These are phyloP conservation scores for Bothriochloa decipiens DNA, from an alignment of 176 grass and related monocot genomes.

Conservation along the genomic window DNA sequence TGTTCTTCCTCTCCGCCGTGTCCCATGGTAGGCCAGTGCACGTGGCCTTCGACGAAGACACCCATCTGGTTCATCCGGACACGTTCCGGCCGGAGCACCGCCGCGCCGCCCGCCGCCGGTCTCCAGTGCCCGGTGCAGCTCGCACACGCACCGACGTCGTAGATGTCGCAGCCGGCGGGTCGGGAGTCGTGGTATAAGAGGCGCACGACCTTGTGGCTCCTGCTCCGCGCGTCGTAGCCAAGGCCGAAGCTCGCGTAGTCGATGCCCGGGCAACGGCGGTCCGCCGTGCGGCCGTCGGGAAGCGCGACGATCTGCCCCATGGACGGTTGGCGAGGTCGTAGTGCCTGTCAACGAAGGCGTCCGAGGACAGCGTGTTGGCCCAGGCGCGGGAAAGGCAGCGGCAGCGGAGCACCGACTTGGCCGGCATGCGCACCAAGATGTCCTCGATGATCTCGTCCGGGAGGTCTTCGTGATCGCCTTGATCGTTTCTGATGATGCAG, in stretches of 20 bases:
- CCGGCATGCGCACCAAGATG: background rate
- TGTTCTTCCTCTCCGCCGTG: too few relatives aligned
- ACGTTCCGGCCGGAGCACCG: background rate
- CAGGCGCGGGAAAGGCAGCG: conserved; percentile 19
- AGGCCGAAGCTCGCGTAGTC: conserved; percentile 26
- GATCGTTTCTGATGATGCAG: too few relatives aligned
- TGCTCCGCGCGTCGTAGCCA: conserved; percentile 30
- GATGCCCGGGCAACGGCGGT: background rate
- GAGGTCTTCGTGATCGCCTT: too few relatives aligned
- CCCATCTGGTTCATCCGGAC: background rate
- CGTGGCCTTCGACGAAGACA: conserved; percentile 6
- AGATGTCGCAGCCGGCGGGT: conserved; percentile 5
- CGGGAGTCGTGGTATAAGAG: background rate
- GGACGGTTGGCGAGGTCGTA: background rate
- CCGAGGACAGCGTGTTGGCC: background rate
- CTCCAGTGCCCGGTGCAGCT: background rate
- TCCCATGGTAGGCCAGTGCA: background rate
- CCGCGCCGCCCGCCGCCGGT: background rate
- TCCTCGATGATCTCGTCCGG: too few relatives aligned
- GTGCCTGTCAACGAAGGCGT: background rate
- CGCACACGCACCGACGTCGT: background rate
- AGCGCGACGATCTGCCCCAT: too few relatives aligned
- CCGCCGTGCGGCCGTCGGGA: too few relatives aligned
- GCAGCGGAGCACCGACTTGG: background rate
- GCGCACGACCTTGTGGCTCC: conserved; percentile 25